Evolutionary conservation across 2,329 filamentous ascomycete species (phyloP).

Genomic region (Monosporascus sp.): DNA sequence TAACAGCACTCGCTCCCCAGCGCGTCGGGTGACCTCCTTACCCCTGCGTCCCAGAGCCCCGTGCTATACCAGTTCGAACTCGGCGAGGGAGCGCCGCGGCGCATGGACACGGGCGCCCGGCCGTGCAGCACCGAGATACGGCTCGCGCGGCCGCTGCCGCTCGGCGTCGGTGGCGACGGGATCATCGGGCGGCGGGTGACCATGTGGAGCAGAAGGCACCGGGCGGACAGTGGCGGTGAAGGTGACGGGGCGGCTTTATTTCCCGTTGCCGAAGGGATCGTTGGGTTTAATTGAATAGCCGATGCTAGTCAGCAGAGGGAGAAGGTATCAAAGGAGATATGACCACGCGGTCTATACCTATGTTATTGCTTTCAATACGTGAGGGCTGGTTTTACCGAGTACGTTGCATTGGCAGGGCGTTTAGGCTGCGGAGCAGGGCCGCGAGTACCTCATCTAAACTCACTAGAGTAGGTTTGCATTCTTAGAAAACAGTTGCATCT

Average conservation of each 20-base stretch:
- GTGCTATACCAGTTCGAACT: background rate
- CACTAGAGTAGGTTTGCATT: too few relatives aligned
- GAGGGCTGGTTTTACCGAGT: too few relatives aligned
- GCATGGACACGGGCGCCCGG: too few relatives aligned
- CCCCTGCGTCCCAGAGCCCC: background rate
- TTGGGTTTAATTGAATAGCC: constrained; percentile 5
- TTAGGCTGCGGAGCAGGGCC: too few relatives aligned
- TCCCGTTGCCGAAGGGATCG: constrained; percentile 5
- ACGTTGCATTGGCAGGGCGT: too few relatives aligned
- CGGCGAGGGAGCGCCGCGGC: background rate
- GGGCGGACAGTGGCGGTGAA: too few relatives aligned
- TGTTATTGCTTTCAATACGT: too few relatives aligned
- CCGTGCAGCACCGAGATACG: background rate
- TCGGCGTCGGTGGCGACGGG: constrained; percentile 7
- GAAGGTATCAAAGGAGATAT: background rate
- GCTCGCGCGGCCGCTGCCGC: constrained; percentile 2
- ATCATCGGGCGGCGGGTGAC: constrained; percentile 8
- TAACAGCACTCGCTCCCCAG: background rate
- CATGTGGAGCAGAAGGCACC: constrained; percentile 1
- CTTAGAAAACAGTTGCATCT: too few relatives aligned
- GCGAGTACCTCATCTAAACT: too few relatives aligned
- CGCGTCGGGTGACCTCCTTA: background rate
- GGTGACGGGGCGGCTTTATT: background rate
- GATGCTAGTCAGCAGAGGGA: too few relatives aligned
- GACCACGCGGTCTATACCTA: too few relatives aligned